phyloP scores from a whole-genome alignment of 352 stramenopile genomes.

The Aphanomyces invadans region DNA sequence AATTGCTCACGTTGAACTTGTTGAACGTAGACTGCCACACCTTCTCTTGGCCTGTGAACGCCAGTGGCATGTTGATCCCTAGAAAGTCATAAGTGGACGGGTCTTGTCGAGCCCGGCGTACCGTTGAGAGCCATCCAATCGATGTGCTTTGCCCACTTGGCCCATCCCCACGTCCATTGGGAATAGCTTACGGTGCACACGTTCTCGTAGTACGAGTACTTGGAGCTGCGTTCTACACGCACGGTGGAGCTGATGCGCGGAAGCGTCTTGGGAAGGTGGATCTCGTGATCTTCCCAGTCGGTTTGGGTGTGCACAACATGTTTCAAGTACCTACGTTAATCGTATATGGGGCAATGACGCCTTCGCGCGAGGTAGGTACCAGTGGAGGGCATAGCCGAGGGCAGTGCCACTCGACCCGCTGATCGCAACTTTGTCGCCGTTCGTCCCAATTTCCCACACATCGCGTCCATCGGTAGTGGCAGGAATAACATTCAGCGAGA shows the following conservation, averaged over 20 bases:
- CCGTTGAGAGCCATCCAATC: conserved; percentile 91
- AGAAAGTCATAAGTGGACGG: background rate
- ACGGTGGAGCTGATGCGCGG: conserved; percentile 33
- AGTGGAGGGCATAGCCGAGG: conserved; percentile 63
- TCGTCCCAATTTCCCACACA: conserved; percentile 48
- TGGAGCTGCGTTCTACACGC: conserved; percentile 48
- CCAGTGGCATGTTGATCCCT: conserved; percentile 86
- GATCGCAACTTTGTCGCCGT: conserved; percentile 46
- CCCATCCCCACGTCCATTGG: conserved; percentile 80
- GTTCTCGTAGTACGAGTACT: conserved; percentile 89
- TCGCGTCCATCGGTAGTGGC: conserved; percentile 40
- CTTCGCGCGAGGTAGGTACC: conserved; percentile 25
- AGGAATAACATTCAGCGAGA: conserved; percentile 42
- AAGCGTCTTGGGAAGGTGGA: conserved; percentile 49
- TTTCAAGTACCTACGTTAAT: conserved; percentile 48
- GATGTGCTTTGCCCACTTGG: conserved; percentile 85
- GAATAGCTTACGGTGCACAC: conserved; percentile 89
- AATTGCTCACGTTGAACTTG: conserved; percentile 68
- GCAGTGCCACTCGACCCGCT: conserved; percentile 45
- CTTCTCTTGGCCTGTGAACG: conserved; percentile 85
- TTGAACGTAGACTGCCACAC: conserved; percentile 83
- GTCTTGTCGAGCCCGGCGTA: too few relatives aligned
- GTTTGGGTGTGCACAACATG: conserved; percentile 60
- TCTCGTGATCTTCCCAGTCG: conserved; percentile 70
- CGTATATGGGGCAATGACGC: too few relatives aligned